phyloP scores from a whole-genome alignment of 768 basidiomycete species.

The Grammothele lineata region DNA sequence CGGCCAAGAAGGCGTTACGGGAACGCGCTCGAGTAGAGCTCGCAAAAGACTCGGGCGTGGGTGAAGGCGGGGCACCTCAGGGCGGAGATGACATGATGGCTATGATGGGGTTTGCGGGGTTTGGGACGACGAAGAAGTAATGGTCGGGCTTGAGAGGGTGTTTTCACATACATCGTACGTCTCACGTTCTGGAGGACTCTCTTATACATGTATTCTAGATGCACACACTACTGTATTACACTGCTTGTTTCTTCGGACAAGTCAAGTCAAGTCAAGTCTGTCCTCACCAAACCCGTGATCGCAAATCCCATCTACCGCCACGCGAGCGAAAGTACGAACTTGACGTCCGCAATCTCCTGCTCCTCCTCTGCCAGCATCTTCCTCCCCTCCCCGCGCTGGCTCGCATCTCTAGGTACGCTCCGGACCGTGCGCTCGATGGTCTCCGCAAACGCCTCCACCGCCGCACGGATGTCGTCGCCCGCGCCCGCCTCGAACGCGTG shows the following conservation, averaged over 20 bases:
- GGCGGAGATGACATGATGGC: conserved; percentile 65
- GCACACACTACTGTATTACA: conserved; percentile 29
- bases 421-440: conserved; percentile 73
- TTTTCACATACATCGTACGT: conserved; percentile 1
- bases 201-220: conserved; percentile 25
- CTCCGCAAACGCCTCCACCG: conserved; percentile 63
- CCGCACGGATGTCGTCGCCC: conserved; percentile 59
- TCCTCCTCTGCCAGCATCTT: conserved; percentile 76
- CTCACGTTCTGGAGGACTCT: conserved; percentile 14
- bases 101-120: conserved; percentile 92
- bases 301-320: conserved; percentile 33
- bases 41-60: conserved; percentile 36
- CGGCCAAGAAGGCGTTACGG: conserved; percentile 74
- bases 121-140: conserved; percentile 83
- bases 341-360: conserved; percentile 78
- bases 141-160: not conserved
- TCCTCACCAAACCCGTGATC: too few species aligned
- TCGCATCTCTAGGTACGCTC: conserved; percentile 58
- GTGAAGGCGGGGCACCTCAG: conserved; percentile 18
- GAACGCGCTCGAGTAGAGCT: conserved; percentile 67
- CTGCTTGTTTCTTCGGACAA: conserved; percentile 18
- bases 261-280: too few species aligned
- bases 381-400: conserved; percentile 43
- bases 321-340: conserved; percentile 69
- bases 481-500: conserved; percentile 72